Percentiles rank a stretch among this genome's conserved stretches.
Evolutionary conservation across 1,284 basidiomycete genomes (phyloP).

Genomic region (Golubevia pallescens): DNA sequence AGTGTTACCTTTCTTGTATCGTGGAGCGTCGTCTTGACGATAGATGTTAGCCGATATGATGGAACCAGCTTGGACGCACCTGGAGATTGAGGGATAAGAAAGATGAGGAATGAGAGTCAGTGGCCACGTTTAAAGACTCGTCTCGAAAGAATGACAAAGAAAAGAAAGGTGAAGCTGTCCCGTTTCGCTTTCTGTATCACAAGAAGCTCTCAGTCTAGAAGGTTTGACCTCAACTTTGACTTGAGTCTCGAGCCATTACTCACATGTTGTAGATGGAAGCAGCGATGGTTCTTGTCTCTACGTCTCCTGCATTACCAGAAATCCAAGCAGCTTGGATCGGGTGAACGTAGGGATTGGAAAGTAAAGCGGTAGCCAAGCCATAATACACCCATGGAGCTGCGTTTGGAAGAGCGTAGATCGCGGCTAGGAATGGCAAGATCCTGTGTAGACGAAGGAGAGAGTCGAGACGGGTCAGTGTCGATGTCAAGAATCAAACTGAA

Average conservation of each 20-base stretch:
- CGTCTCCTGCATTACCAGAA: slow-evolving; percentile 10
- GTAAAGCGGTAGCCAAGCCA: slow-evolving; percentile 13
- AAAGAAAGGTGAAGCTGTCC: too few species aligned
- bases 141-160: neutral
- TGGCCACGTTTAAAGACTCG: neutral
- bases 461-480: too few species aligned
- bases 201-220: too few species aligned
- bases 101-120: slow-evolving; percentile 10
- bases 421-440: slow-evolving; percentile 7
- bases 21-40: slow-evolving; percentile 27
- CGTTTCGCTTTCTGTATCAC: too few species aligned
- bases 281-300: slow-evolving; percentile 14
- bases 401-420: slow-evolving; percentile 9
- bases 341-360: slow-evolving; percentile 17
- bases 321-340: slow-evolving; percentile 17
- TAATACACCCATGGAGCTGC: slow-evolving; percentile 17
- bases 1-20: slow-evolving; percentile 31
- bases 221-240: too few species aligned
- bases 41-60: slow-evolving; percentile 36
- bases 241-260: neutral
- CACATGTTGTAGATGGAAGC: slow-evolving; percentile 9
- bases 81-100: slow-evolving; percentile 28
- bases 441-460: too few species aligned
- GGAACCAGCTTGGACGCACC: slow-evolving; percentile 32
- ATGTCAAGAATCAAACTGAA: too few species aligned